Evolutionary conservation across 257 asterid genomes (phyloP), one percentile per base, ranked within the genome.

Genomic region (Craterostigma plantagineum): DNA sequence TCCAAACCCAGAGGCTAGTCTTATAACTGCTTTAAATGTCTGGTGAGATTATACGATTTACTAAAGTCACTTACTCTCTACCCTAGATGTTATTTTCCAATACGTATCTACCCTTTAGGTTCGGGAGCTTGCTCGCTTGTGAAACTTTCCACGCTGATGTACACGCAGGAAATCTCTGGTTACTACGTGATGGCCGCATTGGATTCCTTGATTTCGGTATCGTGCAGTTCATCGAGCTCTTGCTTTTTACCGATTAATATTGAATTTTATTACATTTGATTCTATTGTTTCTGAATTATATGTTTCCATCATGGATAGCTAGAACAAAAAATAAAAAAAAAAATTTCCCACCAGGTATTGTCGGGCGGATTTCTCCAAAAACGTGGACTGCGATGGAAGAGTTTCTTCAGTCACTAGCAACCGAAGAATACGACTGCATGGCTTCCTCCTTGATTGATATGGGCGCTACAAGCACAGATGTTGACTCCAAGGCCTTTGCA

Each of bases 141-240:
- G 95, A 87, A 49, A 65, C 71, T 54, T 87, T 87, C 63, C 98
- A 87, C 47, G 98, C 98, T 14, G 98, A 87, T 46, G 95, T 87
- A 46, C 98, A 87, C 50, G 95, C 98, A 14, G 98, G 98, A 58
- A 87, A 87, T 65, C 71, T 87, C 48, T 82, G 95, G 98, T 70
- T 67, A 55, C 70, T 87, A 17, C 93, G 69, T 51, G 98, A 87
- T 77, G 98, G 98, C 18, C 95, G 98, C 37, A 82, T 87, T 63
- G 98, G 95, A 44, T 87, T 87, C 69, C 93, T 87, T 47, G 97
- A 87, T 75, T 87, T 87, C 45, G 97, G 97, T 87, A 73, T 6
- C 30, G 30, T 23, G 30, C 30, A 23, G 30, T 23, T 23, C 30
- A 23, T 23, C 30, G 30, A 6, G 30, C 30, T 23, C 30, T 23